Percentiles rank a stretch among this genome's conserved stretches.
phyloP scores from a whole-genome alignment of 2,329 filamentous ascomycete species.

The Aspergillus sp. region DNA sequence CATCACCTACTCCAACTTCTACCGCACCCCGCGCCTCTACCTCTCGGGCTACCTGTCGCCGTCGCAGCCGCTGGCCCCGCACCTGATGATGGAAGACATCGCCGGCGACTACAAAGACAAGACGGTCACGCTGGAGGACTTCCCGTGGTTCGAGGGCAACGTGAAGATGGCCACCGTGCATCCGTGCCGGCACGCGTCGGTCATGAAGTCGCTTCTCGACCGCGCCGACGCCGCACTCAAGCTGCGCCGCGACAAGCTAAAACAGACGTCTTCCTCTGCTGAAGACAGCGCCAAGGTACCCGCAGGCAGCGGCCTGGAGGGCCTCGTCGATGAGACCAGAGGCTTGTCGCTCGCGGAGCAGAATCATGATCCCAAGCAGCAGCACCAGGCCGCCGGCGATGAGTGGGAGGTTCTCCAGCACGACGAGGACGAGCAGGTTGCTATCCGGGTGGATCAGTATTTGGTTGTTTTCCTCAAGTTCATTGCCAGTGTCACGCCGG shows the following conservation, averaged over 20 bases:
- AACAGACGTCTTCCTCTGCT: conserved; percentile 45
- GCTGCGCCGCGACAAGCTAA: conserved; percentile 73
- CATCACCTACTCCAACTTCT: conserved; percentile 96
- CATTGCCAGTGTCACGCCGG: conserved; percentile 83
- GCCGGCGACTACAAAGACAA: conserved; percentile 97
- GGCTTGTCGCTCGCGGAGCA: conserved; percentile 49
- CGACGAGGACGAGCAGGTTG: conserved; percentile 39
- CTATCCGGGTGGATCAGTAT: conserved; percentile 44
- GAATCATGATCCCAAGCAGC: conserved; percentile 17
- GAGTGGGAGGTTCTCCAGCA: conserved; percentile 57
- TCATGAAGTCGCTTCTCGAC: conserved; percentile 96
- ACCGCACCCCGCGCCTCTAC: conserved; percentile 89
- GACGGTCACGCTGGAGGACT: conserved; percentile 95
- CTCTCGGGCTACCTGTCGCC: conserved; percentile 77
- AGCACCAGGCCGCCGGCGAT: conserved; percentile 37
- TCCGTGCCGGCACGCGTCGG: conserved; percentile 91
- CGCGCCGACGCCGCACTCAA: conserved; percentile 90
- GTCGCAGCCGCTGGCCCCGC: conserved; percentile 70
- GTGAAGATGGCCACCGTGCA: conserved; percentile 96
- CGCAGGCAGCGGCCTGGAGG: conserved; percentile 60
- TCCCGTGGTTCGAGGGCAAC: conserved; percentile 82
- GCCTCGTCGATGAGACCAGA: conserved; percentile 70
- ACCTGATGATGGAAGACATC: conserved; percentile 92
- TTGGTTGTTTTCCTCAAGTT: conserved; percentile 51
- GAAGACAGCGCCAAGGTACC: conserved; percentile 32